Evolutionary conservation across 768 basidiomycete genomes (phyloP), one percentile per base, ranked within the genome.

Genomic region (Mycena crocata): DNA sequence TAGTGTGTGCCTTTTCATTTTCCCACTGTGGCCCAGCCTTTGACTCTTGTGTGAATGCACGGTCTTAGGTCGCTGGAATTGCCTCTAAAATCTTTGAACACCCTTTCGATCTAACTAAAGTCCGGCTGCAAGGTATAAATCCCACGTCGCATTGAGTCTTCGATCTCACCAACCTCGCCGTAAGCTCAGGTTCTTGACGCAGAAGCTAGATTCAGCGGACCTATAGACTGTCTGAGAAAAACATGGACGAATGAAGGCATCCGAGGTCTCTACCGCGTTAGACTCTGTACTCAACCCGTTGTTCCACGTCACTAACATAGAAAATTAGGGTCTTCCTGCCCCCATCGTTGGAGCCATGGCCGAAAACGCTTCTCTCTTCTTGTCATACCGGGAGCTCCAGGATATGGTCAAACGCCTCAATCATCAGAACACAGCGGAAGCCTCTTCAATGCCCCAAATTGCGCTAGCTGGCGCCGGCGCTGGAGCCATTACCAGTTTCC

Each of bases 271-370:
- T 98, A 97, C 79, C 83, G 96, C 52, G 96, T 97, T 68, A 58
- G 92, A 82, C n/a, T 23, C 15, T 14, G 34, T 32, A 30, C 49
- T n/a, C 31, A 54, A 50, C 23, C 4, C 31, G n/a, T 44, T 55
- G 45, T 13, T 54, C 56, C 35, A 21, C 26, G 24, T 32, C 58
- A 23, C 61, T 19, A 40, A 32, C 15, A 40, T 39, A n/a, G 55
- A 30, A 51, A 48, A 28, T 45, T 51, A 96, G 96, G 97, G 97
- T 17, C 82, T 98, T 5, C 94, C 96, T n/a, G 94, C 94, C 48
- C 97, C 97, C 1, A 83, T 99, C 35, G 88, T 92, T 0, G 97
- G 95, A 9, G 93, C 96, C 31, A 96, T 96, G 89, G 90, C 87
- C 0, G 96, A 98, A 78, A 98, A 96, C 68, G 96, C 96, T 2